A percentile compares a stretch with the other conserved stretches of the same genome.
phyloP scores from a whole-genome alignment of 306 rosid genomes.

The Fragaria nilgerrensis region DNA sequence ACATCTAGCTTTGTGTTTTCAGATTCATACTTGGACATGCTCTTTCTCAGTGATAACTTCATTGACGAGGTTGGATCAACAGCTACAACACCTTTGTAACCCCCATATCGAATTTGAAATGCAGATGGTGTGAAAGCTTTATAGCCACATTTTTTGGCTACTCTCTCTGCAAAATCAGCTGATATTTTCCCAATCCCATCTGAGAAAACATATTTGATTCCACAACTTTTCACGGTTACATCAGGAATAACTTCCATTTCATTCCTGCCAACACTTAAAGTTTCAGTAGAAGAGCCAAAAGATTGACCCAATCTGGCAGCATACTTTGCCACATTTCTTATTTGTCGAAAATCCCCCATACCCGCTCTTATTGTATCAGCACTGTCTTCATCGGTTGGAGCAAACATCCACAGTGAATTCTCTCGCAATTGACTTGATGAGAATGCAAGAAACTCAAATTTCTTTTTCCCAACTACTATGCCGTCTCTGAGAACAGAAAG shows the following conservation, averaged over 20 bases:
- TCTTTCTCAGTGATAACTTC: conserved; percentile 69
- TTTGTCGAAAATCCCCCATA: conserved; percentile 69
- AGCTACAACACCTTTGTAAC: conserved; percentile 90
- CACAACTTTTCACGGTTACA: conserved; percentile 19
- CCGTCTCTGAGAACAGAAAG: conserved; percentile 64
- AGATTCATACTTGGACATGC: conserved; percentile 76
- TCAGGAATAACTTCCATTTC: conserved; percentile 66
- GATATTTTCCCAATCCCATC: conserved; percentile 95
- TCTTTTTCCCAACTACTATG: conserved; percentile 61
- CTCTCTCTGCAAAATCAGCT: conserved; percentile 54
- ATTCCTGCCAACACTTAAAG: conserved; percentile 39
- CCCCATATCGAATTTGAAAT: conserved; percentile 88
- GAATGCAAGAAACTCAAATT: conserved; percentile 82
- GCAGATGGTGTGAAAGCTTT: conserved; percentile 55
- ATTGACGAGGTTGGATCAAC: conserved; percentile 62
- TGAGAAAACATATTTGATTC: conserved; percentile 55
- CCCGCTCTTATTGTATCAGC: conserved; percentile 52
- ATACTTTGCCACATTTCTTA: conserved; percentile 84
- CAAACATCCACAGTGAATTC: conserved; percentile 88
- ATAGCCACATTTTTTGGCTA: conserved; percentile 62
- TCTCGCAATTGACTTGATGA: conserved; percentile 89
- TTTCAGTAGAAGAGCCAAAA: conserved; percentile 86
- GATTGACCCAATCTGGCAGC: conserved; percentile 95
- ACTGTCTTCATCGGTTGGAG: conserved; percentile 38
- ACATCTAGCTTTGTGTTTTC: conserved; percentile 62